phyloP scores from a whole-genome alignment of 2,329 filamentous ascomycete species.

The Talaromyces pinophilus region DNA sequence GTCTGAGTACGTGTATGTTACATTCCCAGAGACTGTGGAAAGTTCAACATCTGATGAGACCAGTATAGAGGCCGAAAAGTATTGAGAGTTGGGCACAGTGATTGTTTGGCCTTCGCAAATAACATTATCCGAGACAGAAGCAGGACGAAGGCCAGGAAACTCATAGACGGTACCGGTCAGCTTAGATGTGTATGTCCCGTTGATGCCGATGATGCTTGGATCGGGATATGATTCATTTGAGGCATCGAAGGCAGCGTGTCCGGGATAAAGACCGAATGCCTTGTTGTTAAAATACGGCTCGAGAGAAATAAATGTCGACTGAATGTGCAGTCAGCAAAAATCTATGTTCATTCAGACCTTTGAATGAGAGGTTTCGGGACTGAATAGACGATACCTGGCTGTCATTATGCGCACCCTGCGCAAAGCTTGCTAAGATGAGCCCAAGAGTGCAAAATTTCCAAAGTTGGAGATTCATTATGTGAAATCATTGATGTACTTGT shows the following conservation, averaged over 20 bases:
- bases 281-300: constrained; percentile 50
- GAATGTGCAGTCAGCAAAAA: not conserved
- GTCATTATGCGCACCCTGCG: not conserved
- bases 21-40: constrained; percentile 43
- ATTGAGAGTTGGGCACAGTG: constrained; percentile 34
- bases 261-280: constrained; percentile 48
- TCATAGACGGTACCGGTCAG: constrained; percentile 47
- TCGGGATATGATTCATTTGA: constrained; percentile 48
- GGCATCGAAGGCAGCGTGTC: constrained; percentile 50
- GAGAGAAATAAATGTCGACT: constrained; percentile 33
- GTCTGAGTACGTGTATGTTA: constrained; percentile 49
- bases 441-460: not conserved
- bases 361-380: not conserved
- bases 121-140: constrained; percentile 44
- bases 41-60: constrained; percentile 46
- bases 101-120: constrained; percentile 48
- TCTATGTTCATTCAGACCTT: not conserved
- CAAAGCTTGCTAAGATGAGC: not conserved
- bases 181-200: constrained; percentile 42
- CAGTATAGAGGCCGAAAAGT: constrained; percentile 50
- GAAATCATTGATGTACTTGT: not conserved
- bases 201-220: constrained; percentile 30
- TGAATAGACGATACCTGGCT: not conserved
- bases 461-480: not conserved
- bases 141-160: constrained; percentile 45